Percentiles rank a stretch among this genome's conserved stretches.
phyloP scores from a whole-genome alignment of 202 grass and related monocot species.

The Setaria italica region DNA sequence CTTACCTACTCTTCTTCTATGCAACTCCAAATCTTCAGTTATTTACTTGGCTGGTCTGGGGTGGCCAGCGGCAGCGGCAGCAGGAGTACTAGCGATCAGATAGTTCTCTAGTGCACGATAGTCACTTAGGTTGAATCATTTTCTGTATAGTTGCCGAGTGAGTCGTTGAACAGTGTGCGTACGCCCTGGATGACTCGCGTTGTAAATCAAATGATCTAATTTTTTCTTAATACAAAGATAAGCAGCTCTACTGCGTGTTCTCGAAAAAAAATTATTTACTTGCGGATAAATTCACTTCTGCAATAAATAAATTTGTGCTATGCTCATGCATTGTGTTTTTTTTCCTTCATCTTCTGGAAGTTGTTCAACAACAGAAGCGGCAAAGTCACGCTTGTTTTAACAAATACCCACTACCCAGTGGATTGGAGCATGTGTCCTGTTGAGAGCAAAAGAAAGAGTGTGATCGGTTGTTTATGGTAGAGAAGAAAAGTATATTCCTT shows the following conservation, averaged over 20 bases:
- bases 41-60: background rate
- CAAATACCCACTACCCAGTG: conserved; percentile 29
- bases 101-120: too few relatives aligned
- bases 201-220: too few relatives aligned
- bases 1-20: background rate
- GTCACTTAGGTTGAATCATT: too few relatives aligned
- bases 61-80: too few relatives aligned
- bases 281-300: background rate
- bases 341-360: background rate
- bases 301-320: background rate
- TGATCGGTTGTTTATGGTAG: conserved; percentile 18
- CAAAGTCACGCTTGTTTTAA: conserved; percentile 31
- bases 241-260: too few relatives aligned
- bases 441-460: background rate
- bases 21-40: background rate
- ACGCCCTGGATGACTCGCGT: too few relatives aligned
- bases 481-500: conserved; percentile 34
- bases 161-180: too few relatives aligned
- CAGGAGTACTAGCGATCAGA: too few relatives aligned
- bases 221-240: too few relatives aligned
- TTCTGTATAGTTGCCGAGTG: too few relatives aligned
- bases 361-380: background rate
- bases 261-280: too few relatives aligned
- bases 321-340: background rate
- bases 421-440: conserved; percentile 25